Percentiles rank a stretch among this genome's conserved stretches.
These are phyloP conservation scores for Cicer yamashitae DNA, from an alignment of 306 rosid genomes.

Conservation along the genomic window DNA sequence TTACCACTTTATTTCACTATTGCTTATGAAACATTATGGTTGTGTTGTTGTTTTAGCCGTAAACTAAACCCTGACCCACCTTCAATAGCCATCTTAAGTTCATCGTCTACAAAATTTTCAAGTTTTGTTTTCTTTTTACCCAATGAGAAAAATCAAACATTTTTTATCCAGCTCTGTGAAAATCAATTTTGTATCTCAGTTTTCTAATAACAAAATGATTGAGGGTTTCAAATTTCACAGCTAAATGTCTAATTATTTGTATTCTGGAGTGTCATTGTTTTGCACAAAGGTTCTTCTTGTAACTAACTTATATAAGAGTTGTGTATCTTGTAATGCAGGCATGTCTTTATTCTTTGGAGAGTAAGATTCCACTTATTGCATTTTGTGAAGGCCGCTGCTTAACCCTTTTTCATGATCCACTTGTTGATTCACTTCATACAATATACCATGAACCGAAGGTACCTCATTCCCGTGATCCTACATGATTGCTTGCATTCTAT, in stretches of 20 bases:
- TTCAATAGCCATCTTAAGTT: conserved; percentile 29
- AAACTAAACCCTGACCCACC: conserved; percentile 8
- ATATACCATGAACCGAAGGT: conserved; percentile 93
- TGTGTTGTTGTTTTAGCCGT: conserved; percentile 1
- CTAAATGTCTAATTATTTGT: conserved; percentile 23
- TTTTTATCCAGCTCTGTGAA: conserved; percentile 21
- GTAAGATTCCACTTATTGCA: conserved; percentile 78
- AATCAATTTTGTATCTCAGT: conserved; percentile 23
- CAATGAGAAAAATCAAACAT: conserved; percentile 28
- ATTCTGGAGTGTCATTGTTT: conserved; percentile 24
- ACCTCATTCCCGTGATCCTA: conserved; percentile 17
- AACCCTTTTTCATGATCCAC: conserved; percentile 80
- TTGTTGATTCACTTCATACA: conserved; percentile 74
- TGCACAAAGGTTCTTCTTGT: conserved; percentile 21
- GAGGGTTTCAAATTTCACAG: conserved; percentile 31
- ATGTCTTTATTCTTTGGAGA: conserved; percentile 77
- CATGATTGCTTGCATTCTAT: conserved; percentile 28
- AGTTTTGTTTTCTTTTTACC: conserved; percentile 14
- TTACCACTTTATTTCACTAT: conserved; percentile 25
- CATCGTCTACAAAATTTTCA: not conserved
- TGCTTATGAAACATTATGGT: conserved; percentile 37
- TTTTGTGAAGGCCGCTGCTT: conserved; percentile 86
- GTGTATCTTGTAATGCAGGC: conserved; percentile 62
- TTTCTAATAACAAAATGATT: not conserved
- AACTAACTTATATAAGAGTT: not conserved